Evolutionary conservation across 768 basidiomycete genomes (phyloP).

Genomic region (Pleurotus pulmonarius): DNA sequence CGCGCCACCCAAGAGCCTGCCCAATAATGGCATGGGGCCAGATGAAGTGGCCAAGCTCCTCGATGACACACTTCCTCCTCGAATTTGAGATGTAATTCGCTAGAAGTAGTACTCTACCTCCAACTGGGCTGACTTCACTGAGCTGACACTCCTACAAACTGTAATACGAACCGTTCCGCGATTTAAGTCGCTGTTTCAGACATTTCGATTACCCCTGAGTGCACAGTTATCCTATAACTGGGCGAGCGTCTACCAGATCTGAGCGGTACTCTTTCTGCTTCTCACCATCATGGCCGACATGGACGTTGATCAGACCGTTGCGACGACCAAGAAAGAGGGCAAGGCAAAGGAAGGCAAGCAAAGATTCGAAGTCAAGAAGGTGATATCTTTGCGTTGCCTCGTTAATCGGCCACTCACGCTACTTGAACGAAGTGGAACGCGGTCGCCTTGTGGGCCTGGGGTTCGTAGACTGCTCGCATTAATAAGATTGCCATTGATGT

Average conservation of each 20-base stretch:
- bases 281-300: conserved; percentile 53
- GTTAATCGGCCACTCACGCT: conserved; percentile 1
- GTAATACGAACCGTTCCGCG: too few relatives aligned
- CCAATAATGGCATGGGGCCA: neutral
- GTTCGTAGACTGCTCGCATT: conserved; percentile 35
- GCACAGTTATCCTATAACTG: too few relatives aligned
- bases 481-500: neutral
- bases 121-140: too few relatives aligned
- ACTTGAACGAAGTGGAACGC: conserved; percentile 83
- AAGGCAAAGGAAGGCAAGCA: conserved; percentile 68
- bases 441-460: conserved; percentile 98
- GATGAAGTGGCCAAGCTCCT: neutral
- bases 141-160: too few relatives aligned
- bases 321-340: conserved; percentile 39
- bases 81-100: too few relatives aligned
- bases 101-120: too few relatives aligned
- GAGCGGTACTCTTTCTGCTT: neutral
- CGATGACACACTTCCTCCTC: neutral
- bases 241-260: too few relatives aligned
- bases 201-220: too few relatives aligned
- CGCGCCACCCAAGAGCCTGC: neutral
- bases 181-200: too few relatives aligned
- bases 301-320: conserved; percentile 50
- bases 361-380: conserved; percentile 99
- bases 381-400: conserved; percentile 25